These are phyloP conservation scores for Tuber magnatum DNA, from an alignment of 495 filamentous ascomycete genomes.

Conservation along the genomic window DNA sequence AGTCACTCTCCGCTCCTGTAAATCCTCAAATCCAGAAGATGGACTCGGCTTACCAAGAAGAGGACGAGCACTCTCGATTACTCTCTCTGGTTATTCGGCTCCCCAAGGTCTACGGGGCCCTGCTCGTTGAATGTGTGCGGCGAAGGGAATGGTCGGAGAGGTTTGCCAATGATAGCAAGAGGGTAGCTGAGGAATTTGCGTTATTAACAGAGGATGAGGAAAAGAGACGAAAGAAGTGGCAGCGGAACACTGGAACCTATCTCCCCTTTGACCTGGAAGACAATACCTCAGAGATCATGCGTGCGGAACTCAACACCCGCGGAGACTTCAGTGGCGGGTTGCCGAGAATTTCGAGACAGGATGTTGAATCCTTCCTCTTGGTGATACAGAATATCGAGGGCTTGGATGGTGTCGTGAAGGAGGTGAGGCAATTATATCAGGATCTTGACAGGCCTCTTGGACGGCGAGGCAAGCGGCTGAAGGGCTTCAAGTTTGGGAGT, in stretches of 20 bases:
- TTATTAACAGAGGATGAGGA: constrained; percentile 83
- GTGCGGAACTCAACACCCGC: constrained; percentile 76
- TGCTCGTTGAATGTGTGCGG: constrained; percentile 74
- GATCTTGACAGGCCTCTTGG: constrained; percentile 68
- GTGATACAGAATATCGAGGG: constrained; percentile 51
- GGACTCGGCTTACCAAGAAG: constrained; percentile 57
- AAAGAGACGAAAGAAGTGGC: constrained; percentile 80
- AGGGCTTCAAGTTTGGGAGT: constrained; percentile 93
- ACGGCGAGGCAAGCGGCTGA: constrained; percentile 67
- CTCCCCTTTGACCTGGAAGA: constrained; percentile 53
- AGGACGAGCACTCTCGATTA: constrained; percentile 64
- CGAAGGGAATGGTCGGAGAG: constrained; percentile 87
- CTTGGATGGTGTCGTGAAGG: constrained; percentile 46
- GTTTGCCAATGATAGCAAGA: constrained; percentile 72
- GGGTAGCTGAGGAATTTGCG: constrained; percentile 83
- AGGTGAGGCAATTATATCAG: constrained; percentile 53
- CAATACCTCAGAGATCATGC: constrained; percentile 55
- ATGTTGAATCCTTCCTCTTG: constrained; percentile 60
- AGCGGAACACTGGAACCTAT: constrained; percentile 62
- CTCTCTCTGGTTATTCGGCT: constrained; percentile 68
- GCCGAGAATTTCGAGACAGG: constrained; percentile 56
- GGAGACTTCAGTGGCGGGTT: constrained; percentile 57
- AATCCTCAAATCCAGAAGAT: constrained; percentile 63
- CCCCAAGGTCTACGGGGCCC: constrained; percentile 80
- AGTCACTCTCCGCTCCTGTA: constrained; percentile 61